Percentiles rank a stretch among this genome's conserved stretches.
phyloP scores from a whole-genome alignment of 139 green algal genomes.

The Yamagishiella unicocca region DNA sequence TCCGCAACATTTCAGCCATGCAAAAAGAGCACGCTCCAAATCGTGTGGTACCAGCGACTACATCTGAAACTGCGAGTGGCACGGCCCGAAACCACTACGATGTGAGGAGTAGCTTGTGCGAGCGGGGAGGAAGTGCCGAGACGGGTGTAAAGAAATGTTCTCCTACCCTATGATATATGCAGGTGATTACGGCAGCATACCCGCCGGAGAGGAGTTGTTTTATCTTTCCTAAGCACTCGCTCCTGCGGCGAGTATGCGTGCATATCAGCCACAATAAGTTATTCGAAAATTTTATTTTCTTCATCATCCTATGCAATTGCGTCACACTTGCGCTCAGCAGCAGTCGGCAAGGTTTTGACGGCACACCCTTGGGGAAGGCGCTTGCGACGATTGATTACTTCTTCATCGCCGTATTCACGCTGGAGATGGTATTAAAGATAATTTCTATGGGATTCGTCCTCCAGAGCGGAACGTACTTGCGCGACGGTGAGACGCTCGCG shows the following conservation, averaged over 20 bases:
- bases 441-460: conserved; percentile 47
- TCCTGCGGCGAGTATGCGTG: background rate
- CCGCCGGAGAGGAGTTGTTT: conserved; percentile 16
- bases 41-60: background rate
- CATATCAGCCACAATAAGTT: background rate
- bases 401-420: conserved; percentile 16
- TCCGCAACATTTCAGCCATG: background rate
- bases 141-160: too few species aligned
- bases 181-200: background rate
- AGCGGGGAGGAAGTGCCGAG: too few species aligned
- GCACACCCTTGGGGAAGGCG: background rate
- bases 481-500: conserved; percentile 54
- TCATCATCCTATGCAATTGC: conserved; percentile 40
- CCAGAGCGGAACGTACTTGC: conserved; percentile 60
- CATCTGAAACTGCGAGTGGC: background rate
- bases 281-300: conserved; percentile 32
- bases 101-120: background rate
- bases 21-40: background rate
- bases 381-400: background rate
- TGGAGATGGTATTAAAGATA: conserved; percentile 50
- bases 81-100: background rate
- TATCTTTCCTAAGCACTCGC: background rate
- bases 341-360: conserved; percentile 4
- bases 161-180: too few species aligned
- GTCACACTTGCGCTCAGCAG: conserved; percentile 34